Evolutionary conservation across 257 asterid species (phyloP), one percentile per base, ranked within the genome.

Genomic region (Primulina huaijiensis): DNA sequence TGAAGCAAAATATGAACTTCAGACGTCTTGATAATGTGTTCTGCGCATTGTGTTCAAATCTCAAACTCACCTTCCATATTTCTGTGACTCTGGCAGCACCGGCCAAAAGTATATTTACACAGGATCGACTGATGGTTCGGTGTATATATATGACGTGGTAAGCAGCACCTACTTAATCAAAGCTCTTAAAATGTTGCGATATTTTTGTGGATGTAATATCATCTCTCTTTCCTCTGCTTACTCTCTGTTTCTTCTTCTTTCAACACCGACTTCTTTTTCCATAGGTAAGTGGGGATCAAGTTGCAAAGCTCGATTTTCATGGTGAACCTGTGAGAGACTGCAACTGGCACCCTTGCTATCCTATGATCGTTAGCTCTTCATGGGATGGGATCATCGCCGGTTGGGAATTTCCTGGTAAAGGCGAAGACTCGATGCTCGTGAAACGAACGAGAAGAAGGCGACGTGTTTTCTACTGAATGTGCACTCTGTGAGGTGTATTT

Each of bases 51-150:
- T 40, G 52, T 40, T 40, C 17, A 40, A n/a, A 58, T 35, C 1
- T 59, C 37, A 7, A 62, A 35, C 68, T 60, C 62, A 60, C 71
- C 68, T 64, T 58, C 23, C 38, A 17, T 72, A 60, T 70, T 63
- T 65, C 55, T 3, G 75, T 60, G 17, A 68, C 80, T 66, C 63
- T 77, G 83, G 74, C 96, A 92, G 97, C 89, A 93, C 97, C 0
- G 99, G 92, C 50, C 96, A 90, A 72, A 90, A 80, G 87, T 93
- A 87, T 71, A 86, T 93, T 68, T 93, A 90, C 82, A 86, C 97
- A 5, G 99, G 99, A 74, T 93, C 96, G 17, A 73, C 96, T 3
- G 99, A 93, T 83, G 72, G 86, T 46, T 80, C 77, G 12, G 88
- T 90, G 20, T 85, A 86, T 65, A 68, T 93, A 37, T 93, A 93